Evolutionary conservation across 2,329 filamentous ascomycete genomes (phyloP).

Genomic region (Monosporascus sp.): DNA sequence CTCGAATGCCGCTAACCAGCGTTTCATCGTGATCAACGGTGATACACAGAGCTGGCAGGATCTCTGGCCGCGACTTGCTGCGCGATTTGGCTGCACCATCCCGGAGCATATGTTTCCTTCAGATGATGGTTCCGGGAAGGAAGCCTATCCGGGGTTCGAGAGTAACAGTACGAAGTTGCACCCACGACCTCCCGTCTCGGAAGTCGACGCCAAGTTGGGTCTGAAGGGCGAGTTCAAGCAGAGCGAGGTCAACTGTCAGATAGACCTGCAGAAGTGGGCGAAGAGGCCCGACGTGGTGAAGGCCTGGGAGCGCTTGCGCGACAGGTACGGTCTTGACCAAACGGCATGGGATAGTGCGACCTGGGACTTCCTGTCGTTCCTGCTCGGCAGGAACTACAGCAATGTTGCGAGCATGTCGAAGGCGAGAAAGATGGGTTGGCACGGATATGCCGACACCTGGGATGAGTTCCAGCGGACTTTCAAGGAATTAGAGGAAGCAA

Average conservation of each 20-base stretch:
- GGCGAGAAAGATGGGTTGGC: constrained; percentile 37
- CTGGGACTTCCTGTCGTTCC: constrained; percentile 36
- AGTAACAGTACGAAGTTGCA: constrained; percentile 12
- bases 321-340: constrained; percentile 30
- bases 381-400: constrained; percentile 36
- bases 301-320: constrained; percentile 33
- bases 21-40: constrained; percentile 37
- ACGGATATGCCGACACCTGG: constrained; percentile 30
- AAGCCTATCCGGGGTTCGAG: constrained; percentile 9
- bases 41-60: constrained; percentile 35
- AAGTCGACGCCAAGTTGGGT: constrained; percentile 22
- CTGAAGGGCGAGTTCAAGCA: constrained; percentile 17
- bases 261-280: constrained; percentile 36
- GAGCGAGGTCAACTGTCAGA: constrained; percentile 29
- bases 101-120: constrained; percentile 24
- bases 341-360: constrained; percentile 34
- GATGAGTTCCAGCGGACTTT: constrained; percentile 20
- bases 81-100: constrained; percentile 29
- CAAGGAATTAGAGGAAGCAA: constrained; percentile 19
- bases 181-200: constrained; percentile 23
- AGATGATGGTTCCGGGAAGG: constrained; percentile 7
- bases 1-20: constrained; percentile 29
- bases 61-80: constrained; percentile 34
- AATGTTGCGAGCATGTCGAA: constrained; percentile 37
- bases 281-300: constrained; percentile 30